phyloP scores from a whole-genome alignment of 306 rosid species.

The Alnus rubra region DNA sequence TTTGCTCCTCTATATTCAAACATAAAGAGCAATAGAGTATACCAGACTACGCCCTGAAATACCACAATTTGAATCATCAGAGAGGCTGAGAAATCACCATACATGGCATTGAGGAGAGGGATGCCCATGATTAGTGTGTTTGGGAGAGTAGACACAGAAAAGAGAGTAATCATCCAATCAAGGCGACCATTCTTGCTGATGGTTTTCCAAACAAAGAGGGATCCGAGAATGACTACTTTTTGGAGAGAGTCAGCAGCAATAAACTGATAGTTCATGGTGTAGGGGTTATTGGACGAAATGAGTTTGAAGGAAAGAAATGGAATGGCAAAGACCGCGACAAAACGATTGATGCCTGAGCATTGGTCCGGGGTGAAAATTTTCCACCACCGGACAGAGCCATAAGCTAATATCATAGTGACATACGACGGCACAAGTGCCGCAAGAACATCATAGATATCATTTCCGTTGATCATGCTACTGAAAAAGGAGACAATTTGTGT shows the following conservation, averaged over 20 bases:
- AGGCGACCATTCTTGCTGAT: slow-evolving; percentile 9
- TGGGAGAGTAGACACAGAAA: slow-evolving; percentile 13
- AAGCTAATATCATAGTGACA: not conserved
- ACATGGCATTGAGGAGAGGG: slow-evolving; percentile 25
- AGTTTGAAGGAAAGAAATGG: slow-evolving; percentile 23
- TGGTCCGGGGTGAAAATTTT: slow-evolving; percentile 24
- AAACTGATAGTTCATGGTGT: slow-evolving; percentile 8
- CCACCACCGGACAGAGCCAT: slow-evolving; percentile 21
- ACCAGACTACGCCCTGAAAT: slow-evolving; percentile 19
- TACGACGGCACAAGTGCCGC: slow-evolving; percentile 13
- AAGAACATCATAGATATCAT: slow-evolving; percentile 7
- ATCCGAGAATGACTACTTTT: slow-evolving; percentile 1
- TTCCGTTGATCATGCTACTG: not conserved
- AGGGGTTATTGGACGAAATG: slow-evolving; percentile 10
- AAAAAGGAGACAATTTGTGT: too few relatives aligned
- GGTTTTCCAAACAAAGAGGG: slow-evolving; percentile 2
- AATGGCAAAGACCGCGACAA: slow-evolving; percentile 4
- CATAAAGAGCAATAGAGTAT: slow-evolving; percentile 11
- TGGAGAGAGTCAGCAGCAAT: slow-evolving; percentile 27
- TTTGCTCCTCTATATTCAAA: slow-evolving; percentile 33
- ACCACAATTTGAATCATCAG: slow-evolving; percentile 20
- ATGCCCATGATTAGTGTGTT: slow-evolving; percentile 27
- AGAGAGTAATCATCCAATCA: slow-evolving; percentile 27
- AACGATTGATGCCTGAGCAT: slow-evolving; percentile 22
- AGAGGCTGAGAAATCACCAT: slow-evolving; percentile 11